These are phyloP conservation scores for Sophora flavescens DNA, from an alignment of 306 rosid genomes.

Conservation along the genomic window DNA sequence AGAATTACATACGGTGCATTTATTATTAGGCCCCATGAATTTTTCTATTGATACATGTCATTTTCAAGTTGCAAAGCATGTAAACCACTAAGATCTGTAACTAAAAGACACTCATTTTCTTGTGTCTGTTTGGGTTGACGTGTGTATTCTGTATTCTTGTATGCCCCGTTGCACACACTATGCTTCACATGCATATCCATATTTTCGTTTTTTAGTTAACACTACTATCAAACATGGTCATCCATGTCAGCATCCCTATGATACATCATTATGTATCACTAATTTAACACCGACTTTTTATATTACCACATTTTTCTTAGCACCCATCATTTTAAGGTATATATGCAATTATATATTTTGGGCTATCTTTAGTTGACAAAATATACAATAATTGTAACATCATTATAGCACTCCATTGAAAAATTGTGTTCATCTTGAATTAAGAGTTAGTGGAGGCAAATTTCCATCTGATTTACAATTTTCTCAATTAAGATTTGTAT, in stretches of 20 bases:
- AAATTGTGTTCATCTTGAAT: conserved; percentile 34
- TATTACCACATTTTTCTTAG: conserved; percentile 19
- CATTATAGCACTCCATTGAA: conserved; percentile 33
- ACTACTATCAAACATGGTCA: conserved; percentile 36
- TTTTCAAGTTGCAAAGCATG: conserved; percentile 48
- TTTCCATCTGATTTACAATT: conserved; percentile 25
- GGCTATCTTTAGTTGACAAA: conserved; percentile 26
- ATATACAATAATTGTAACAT: conserved; percentile 28
- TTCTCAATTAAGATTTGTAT: background rate
- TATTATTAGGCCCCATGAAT: background rate
- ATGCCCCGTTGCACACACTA: conserved; percentile 39
- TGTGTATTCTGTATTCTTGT: conserved; percentile 43
- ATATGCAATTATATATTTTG: conserved; percentile 8
- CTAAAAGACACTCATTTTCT: conserved; percentile 51
- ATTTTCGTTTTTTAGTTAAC: conserved; percentile 38
- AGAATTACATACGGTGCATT: conserved; percentile 17
- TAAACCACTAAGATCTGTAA: conserved; percentile 46
- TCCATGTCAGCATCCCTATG: conserved; percentile 46
- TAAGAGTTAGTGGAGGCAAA: background rate
- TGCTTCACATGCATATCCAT: conserved; percentile 59
- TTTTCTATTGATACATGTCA: conserved; percentile 48
- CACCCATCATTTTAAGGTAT: conserved; percentile 39
- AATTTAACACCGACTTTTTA: conserved; percentile 50
- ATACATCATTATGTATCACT: conserved; percentile 41
- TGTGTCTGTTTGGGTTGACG: conserved; percentile 48